Evolutionary conservation across 2,329 filamentous ascomycete species (phyloP), one percentile per base, ranked within the genome.

Genomic region (Aureobasidium subglaciale): DNA sequence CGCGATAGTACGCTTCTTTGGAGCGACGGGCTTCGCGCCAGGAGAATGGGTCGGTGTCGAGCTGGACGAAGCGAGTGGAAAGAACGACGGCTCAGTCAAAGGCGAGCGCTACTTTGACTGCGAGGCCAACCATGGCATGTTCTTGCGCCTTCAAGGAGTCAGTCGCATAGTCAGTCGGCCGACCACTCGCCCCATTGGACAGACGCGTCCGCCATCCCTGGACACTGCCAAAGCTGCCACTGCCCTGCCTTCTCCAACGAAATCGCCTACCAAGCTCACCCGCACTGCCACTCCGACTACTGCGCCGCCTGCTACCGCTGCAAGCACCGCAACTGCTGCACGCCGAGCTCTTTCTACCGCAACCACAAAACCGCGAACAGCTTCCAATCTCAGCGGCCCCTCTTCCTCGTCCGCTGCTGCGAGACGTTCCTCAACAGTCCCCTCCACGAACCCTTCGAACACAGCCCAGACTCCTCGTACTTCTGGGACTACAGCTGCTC

Each of bases 41-140:
- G 92, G 91, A 60, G 84, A 88, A 59, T 97, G 91, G 90, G 78
- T 96, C 58, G 92, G 92, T 61, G 82, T 97, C 58, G 91, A 96
- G 75, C 81, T 97, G 56, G 84, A 90, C 52, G 86, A 89, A 43
- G 77, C 85, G 53, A 82, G 80, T 18, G 92, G 93, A 29, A 97
- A 97, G 76, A 97, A 97, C 65, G 90, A 97, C 78, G 92, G 92
- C 61, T 86, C 87, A 55, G 89, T 97, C 43, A 83, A 92, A 70
- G 91, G 90, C 59, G 82, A 89, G 67, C 79, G 89, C 18, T 97
- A 97, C 69, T 97, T 96, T 64, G 83, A 91, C 48, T 97, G 92
- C 63, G 69, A 77, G 46, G 72, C 75, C 41, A 72, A 79, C 68
- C 71, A 85, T 80, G 82, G 89, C 77, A 93, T 99, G 83, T 97